phyloP scores from a whole-genome alignment of 192 early-diverging fungal species.

The Chytriomyces hyalinus region DNA sequence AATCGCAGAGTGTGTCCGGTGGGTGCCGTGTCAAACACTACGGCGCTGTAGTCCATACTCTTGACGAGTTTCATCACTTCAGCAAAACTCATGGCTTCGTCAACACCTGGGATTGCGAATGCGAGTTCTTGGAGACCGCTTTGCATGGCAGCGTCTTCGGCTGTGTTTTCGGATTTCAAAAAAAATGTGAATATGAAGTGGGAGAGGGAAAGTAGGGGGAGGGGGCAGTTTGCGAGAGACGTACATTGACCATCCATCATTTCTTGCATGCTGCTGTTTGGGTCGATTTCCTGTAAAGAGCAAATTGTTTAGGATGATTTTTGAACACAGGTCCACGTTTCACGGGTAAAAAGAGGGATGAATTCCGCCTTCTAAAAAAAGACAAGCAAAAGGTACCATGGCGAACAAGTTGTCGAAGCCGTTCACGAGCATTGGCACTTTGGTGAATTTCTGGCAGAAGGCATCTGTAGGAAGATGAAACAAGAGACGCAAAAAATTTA shows the following conservation, averaged over 20 bases:
- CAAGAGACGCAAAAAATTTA: background rate
- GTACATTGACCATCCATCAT: conserved; percentile 79
- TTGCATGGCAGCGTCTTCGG: conserved; percentile 49
- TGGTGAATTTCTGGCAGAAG: conserved; percentile 98
- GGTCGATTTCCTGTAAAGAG: conserved; percentile 91
- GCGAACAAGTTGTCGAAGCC: conserved; percentile 96
- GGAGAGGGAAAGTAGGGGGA: background rate
- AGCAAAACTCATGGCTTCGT: conserved; percentile 99
- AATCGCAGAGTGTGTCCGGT: conserved; percentile 99
- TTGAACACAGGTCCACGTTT: too few relatives aligned
- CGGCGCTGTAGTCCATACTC: conserved; percentile 97
- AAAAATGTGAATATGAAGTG: conserved; percentile 18
- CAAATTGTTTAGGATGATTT: background rate
- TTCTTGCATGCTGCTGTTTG: conserved; percentile 95
- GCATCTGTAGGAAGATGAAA: conserved; percentile 64
- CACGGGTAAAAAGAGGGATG: background rate
- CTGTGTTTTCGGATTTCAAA: conserved; percentile 33
- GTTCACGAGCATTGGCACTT: conserved; percentile 91
- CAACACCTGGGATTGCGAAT: conserved; percentile 98
- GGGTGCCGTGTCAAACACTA: conserved; percentile 99
- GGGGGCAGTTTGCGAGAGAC: background rate
- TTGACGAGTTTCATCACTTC: conserved; percentile 99
- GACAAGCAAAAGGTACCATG: conserved; percentile 67
- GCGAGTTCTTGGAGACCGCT: conserved; percentile 89
- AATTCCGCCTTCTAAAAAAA: background rate